A percentile compares a stretch with the other conserved stretches of the same genome.
Evolutionary conservation across 164 flowering plant genomes (phyloP).

Genomic region (Tetracentron sinense): DNA sequence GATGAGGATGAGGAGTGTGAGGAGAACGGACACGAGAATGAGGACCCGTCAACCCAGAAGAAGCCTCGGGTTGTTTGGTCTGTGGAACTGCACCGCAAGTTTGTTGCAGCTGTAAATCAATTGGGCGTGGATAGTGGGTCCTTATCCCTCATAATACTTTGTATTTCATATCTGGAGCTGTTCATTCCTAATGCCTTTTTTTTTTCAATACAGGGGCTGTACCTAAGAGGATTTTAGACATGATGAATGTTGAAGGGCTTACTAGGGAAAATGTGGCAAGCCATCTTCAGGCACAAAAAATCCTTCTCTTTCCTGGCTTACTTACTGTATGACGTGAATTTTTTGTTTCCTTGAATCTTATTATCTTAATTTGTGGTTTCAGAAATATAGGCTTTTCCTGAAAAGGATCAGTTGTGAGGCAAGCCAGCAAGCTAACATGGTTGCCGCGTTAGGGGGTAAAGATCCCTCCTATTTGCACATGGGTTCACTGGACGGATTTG

Average conservation of each 20-base stretch:
- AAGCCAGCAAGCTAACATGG: slow-evolving; percentile 52
- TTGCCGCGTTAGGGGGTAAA: slow-evolving; percentile 49
- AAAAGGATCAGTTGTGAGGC: slow-evolving; percentile 51
- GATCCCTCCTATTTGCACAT: slow-evolving; percentile 53
- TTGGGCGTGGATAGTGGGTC: slow-evolving; percentile 83
- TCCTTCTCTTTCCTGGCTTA: slow-evolving; percentile 11
- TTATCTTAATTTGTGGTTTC: slow-evolving; percentile 20
- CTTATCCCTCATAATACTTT: slow-evolving; percentile 6
- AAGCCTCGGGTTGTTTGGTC: slow-evolving; percentile 93
- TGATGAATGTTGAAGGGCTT: slow-evolving; percentile 87
- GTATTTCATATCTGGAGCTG: background rate
- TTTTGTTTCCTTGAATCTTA: background rate
- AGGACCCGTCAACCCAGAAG: slow-evolving; percentile 63
- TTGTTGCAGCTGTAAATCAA: slow-evolving; percentile 80
- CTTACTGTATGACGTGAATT: background rate
- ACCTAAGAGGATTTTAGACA: slow-evolving; percentile 81
- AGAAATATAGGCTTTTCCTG: slow-evolving; percentile 91
- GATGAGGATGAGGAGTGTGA: no score
- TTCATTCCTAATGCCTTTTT: background rate
- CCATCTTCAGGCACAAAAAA: slow-evolving; percentile 77
- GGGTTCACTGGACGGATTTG: slow-evolving; percentile 51
- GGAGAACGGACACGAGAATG: slow-evolving; percentile 48
- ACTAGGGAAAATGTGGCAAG: no score
- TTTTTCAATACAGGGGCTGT: slow-evolving; percentile 47
- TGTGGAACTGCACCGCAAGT: slow-evolving; percentile 73